A percentile compares a stretch with the other conserved stretches of the same genome.
Conservation (phyloP, 352 stramenopile genomes). For the Globisporangium spiculum region DNA sequence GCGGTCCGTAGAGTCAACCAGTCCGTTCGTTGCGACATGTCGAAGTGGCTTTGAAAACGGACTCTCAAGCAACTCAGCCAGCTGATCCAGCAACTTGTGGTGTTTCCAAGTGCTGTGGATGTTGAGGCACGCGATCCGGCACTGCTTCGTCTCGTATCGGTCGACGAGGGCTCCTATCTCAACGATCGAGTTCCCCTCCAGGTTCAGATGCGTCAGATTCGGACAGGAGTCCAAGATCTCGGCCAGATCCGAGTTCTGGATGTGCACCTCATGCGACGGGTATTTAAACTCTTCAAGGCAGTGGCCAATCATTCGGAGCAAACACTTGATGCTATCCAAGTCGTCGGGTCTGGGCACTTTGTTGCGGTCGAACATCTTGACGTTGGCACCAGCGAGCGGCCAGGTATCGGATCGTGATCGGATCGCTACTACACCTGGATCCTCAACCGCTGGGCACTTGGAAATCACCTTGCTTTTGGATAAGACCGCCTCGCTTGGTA, state of each 20-base stretch:
- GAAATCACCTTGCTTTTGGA: conserved; percentile 7
- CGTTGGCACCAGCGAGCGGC: background rate
- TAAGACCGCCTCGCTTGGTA: background rate
- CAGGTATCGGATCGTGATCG: background rate
- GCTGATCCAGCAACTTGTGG: background rate
- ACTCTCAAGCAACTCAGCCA: background rate
- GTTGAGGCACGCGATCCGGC: background rate
- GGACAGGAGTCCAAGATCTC: background rate
- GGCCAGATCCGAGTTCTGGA: background rate
- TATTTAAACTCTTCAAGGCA: background rate
- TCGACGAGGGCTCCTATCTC: background rate
- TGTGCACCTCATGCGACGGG: background rate
- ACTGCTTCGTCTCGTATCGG: background rate
- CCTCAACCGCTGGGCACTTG: conserved; percentile 8
- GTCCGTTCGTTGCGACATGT: background rate
- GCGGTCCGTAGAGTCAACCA: background rate
- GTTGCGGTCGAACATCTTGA: background rate
- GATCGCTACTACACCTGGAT: too few species aligned
- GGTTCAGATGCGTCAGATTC: background rate
- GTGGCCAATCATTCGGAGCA: conserved; percentile 1
- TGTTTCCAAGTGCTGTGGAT: background rate
- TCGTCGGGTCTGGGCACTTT: too few species aligned
- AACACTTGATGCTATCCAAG: background rate
- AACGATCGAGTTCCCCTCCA: background rate
- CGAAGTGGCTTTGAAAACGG: background rate